Evolutionary conservation across 2,329 filamentous ascomycete genomes (phyloP).

Genomic region (Xylaria sp.): DNA sequence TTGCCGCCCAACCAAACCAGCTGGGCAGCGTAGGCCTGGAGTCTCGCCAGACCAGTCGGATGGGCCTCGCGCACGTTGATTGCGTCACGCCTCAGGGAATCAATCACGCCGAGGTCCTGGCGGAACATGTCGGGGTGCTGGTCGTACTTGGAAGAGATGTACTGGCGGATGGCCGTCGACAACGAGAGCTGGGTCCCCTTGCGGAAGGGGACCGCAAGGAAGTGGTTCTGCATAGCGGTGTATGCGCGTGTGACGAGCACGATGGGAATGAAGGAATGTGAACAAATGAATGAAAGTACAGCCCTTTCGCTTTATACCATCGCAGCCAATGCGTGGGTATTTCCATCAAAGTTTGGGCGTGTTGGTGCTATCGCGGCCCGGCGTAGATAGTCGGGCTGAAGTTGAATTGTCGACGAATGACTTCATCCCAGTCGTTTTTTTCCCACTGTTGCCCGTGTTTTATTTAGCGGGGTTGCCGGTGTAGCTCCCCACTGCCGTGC

Average conservation of each 20-base stretch:
- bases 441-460: constrained; percentile 5
- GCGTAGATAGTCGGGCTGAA: constrained; percentile 3
- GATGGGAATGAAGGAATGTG: constrained; percentile 23
- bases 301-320: no score
- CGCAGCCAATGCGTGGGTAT: no score
- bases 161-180: constrained; percentile 82
- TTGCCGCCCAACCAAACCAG: constrained; percentile 92
- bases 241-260: no score
- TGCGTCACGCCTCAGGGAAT: constrained; percentile 81
- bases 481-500: constrained; percentile 4
- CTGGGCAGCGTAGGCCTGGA: constrained; percentile 91
- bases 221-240: constrained; percentile 50
- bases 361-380: no score
- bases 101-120: constrained; percentile 81
- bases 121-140: constrained; percentile 97
- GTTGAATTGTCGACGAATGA: constrained; percentile 22
- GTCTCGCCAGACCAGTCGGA: constrained; percentile 79
- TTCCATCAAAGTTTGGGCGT: no score
- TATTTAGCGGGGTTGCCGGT: constrained; percentile 17
- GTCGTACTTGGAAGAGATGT: constrained; percentile 98
- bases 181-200: constrained; percentile 79
- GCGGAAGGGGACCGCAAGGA: constrained; percentile 84
- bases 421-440: constrained; percentile 25
- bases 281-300: no score
- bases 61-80: constrained; percentile 88